Evolutionary conservation across 495 filamentous ascomycete species (phyloP), one percentile per base, ranked within the genome.

Genomic region (Penicillium cinerascens): DNA sequence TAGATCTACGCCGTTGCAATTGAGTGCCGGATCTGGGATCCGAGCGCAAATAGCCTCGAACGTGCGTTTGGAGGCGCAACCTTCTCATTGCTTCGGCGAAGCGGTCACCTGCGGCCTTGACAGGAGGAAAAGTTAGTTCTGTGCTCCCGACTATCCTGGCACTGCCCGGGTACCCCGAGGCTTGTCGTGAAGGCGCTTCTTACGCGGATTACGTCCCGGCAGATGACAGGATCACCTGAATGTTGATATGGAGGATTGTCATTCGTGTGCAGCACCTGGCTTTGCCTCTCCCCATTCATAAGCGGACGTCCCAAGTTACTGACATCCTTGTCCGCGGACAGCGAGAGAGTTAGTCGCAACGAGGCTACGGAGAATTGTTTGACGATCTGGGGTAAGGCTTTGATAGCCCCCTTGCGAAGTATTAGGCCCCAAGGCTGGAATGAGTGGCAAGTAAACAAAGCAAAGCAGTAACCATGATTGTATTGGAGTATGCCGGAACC

Each of bases 1-100:
- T 47, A 51, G 54, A 61, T 61, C 58, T 54, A 43, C 49, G 40
- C 42, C 27, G 54, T 51, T 57, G 47, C 50, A 54, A 51, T 54
- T 52, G 21, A 44, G 53, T 43, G 40, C 50, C 45, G 46, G 54
- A 61, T 57, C 54, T 51, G 36, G 23, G 52, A 52, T 50, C 39
- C 37, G 38, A 37, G 42, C 38, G 45, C 33, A 35, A 44, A 49
- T 46, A 37, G 25, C 39, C 43, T 29, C 18, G 36, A 20, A 37
- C 23, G 23, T 54, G 47, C 29, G 44, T 41, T 49, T 41, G 43
- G 47, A 47, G 51, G 47, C 47, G 51, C 48, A 55, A 59, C 51
- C 43, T 59, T 55, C 41, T 39, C 21, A 35, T 42, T 40, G 18
- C 20, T 39, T 37, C 29, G 25, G 11, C 29, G 9, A 10, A 33